Conservation (phyloP, 192 early-diverging fungal species). For the Mortierella hygrophila region DNA sequence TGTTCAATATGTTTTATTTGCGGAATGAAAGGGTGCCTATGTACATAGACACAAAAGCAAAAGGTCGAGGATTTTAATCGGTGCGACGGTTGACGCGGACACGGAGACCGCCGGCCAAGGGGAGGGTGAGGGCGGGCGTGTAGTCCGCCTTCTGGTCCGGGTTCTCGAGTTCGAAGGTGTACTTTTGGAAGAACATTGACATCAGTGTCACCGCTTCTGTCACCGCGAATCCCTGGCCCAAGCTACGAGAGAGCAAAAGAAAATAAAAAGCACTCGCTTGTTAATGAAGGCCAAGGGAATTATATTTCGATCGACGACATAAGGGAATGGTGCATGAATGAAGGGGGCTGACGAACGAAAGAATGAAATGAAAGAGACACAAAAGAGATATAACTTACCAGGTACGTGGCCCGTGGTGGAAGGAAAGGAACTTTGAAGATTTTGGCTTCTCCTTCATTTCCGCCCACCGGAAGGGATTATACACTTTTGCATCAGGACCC, state of each 20-base stretch:
- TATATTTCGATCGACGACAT: background rate
- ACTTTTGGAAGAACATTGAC: slow-evolving; percentile 43
- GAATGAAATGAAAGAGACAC: background rate
- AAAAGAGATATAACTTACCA: slow-evolving; percentile 25
- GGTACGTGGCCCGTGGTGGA: slow-evolving; percentile 68
- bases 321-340: background rate
- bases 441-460: slow-evolving; percentile 43
- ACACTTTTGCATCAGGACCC: slow-evolving; percentile 73
- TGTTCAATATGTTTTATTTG: no score
- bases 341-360: background rate
- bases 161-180: slow-evolving; percentile 52
- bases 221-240: slow-evolving; percentile 44
- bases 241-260: background rate
- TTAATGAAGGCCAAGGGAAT: background rate
- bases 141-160: slow-evolving; percentile 26
- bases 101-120: slow-evolving; percentile 41
- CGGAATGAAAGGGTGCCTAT: no score
- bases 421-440: slow-evolving; percentile 63
- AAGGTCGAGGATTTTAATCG: background rate
- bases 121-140: slow-evolving; percentile 39
- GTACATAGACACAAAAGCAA: no score
- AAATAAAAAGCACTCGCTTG: background rate
- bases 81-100: slow-evolving; percentile 40
- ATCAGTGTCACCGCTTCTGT: slow-evolving; percentile 54
- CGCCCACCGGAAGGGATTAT: slow-evolving; percentile 74